Percentiles rank a stretch among this genome's conserved stretches.
Evolutionary conservation across 306 rosid species (phyloP).

Genomic region (Gillenia trifoliata): DNA sequence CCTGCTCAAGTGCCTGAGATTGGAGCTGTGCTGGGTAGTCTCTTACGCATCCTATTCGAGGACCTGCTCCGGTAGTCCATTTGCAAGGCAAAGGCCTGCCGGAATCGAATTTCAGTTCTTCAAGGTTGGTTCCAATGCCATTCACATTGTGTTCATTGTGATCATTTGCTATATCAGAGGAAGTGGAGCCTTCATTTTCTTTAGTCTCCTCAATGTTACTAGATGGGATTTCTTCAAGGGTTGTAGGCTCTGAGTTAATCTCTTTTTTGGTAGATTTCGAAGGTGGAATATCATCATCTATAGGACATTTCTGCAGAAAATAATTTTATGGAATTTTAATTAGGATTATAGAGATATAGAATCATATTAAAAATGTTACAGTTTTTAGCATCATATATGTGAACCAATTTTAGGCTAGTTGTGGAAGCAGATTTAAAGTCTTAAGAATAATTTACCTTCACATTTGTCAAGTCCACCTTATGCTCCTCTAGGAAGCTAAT

Average conservation of each 20-base stretch:
- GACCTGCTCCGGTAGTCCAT: constrained; percentile 61
- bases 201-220: not conserved
- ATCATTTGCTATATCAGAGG: constrained; percentile 7
- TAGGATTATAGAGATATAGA: not conserved
- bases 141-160: constrained; percentile 16
- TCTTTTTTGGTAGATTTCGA: not conserved
- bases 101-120: constrained; percentile 17
- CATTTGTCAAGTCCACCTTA: constrained; percentile 64
- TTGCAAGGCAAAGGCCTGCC: constrained; percentile 35
- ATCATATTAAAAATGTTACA: not conserved
- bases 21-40: constrained; percentile 69
- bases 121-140: not conserved
- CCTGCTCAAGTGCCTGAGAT: constrained; percentile 64
- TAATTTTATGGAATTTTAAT: not conserved
- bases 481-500: constrained; percentile 57
- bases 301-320: constrained; percentile 46
- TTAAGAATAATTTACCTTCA: constrained; percentile 45
- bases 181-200: constrained; percentile 7
- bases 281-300: constrained; percentile 71
- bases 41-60: constrained; percentile 57
- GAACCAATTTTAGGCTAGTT: not conserved
- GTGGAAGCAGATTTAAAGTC: not conserved
- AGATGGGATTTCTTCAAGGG: too few species aligned
- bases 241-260: not conserved
- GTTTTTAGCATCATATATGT: too few species aligned